A percentile compares a stretch with the other conserved stretches of the same genome.
Evolutionary conservation across 768 basidiomycete species (phyloP).

Genomic region (Guyanaporus albipodus): DNA sequence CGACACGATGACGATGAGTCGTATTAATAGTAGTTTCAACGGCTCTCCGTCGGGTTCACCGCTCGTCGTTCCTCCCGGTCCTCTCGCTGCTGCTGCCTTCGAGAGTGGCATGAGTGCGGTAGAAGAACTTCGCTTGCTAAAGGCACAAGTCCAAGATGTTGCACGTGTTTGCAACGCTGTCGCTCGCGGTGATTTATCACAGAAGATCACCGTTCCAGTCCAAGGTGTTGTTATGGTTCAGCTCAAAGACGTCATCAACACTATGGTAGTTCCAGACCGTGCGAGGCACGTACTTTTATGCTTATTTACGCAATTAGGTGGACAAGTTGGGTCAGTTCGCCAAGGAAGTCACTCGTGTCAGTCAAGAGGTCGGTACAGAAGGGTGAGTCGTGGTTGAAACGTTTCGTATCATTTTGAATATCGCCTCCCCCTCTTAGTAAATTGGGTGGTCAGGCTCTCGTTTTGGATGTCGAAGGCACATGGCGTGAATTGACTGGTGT

Average conservation of each 20-base stretch:
- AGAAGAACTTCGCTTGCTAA: constrained; percentile 73
- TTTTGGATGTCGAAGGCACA: constrained; percentile 87
- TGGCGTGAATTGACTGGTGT: constrained; percentile 82
- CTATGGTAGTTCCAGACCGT: constrained; percentile 41
- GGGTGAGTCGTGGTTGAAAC: constrained; percentile 39
- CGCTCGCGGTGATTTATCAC: constrained; percentile 68
- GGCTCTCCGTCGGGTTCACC: constrained; percentile 31
- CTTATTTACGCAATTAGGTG: constrained; percentile 37
- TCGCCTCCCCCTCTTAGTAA: constrained; percentile 39
- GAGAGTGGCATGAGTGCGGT: constrained; percentile 65
- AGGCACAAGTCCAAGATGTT: constrained; percentile 81
- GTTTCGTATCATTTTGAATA: constrained; percentile 15
- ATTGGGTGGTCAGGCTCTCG: constrained; percentile 83
- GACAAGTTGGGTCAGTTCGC: constrained; percentile 84
- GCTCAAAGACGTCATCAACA: constrained; percentile 74
- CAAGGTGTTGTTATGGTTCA: constrained; percentile 79
- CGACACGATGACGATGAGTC: constrained; percentile 38
- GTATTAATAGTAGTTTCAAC: constrained; percentile 23
- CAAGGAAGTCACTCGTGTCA: constrained; percentile 83
- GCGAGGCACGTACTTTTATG: constrained; percentile 1
- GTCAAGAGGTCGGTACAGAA: constrained; percentile 82
- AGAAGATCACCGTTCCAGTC: constrained; percentile 76
- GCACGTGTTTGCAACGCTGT: constrained; percentile 80
- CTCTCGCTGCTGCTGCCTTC: constrained; percentile 50
- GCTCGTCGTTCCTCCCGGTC: constrained; percentile 53